Base-by-base conservation (phyloP, 2,329 filamentous ascomycete species). In the Alternaria novae-zelandiae region DNA sequence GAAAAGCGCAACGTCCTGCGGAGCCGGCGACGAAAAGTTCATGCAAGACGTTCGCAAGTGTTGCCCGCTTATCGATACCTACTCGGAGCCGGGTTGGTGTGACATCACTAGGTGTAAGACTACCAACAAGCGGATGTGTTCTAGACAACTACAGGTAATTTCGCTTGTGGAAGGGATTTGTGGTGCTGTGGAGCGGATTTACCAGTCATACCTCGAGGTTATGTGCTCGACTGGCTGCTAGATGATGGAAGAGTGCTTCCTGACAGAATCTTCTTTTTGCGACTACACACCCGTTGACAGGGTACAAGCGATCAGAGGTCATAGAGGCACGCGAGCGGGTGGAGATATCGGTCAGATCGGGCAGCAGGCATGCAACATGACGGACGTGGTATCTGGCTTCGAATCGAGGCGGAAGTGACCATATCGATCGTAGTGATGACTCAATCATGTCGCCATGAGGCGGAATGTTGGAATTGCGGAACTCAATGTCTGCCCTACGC, bases 61-160 rank as follows among this genome's bases (percentile, higher is more conserved):
- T 58, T 11, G 47, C 36, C 25, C 15, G 28, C 54, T 66, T 66
- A 63, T 66, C 63, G 63, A 66, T 63, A 66, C 56, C 43, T 63
- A 63, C 46, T 49, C 47, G 32, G 30, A 53, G 41, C 56, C 30
- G 30, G 28, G 32, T 25, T 23, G 51, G 43, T 54, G 46, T 60
- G 57, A 63, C 57, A 60, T 63, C 60, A 65, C 32, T 28, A 21
- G n/a, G 50, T 55, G 45, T 54, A 59, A 26, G 44, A 49, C 26
- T 50, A 21, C 50, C 50, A 30, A 20, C 45, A 15, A 49, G 49
- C 43, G 23, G 21, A 49, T 45, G 26, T 36, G 55, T 60, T 63
- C 61, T 56, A 55, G 61, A 63, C 50, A 54, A 44, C 9, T 21
- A 45, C 20, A 51, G 28, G 61, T 50, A 63, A 63, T 63, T 41